Conservation (phyloP, 2,329 filamentous ascomycete species). For the Xylaria hypoxylon region DNA sequence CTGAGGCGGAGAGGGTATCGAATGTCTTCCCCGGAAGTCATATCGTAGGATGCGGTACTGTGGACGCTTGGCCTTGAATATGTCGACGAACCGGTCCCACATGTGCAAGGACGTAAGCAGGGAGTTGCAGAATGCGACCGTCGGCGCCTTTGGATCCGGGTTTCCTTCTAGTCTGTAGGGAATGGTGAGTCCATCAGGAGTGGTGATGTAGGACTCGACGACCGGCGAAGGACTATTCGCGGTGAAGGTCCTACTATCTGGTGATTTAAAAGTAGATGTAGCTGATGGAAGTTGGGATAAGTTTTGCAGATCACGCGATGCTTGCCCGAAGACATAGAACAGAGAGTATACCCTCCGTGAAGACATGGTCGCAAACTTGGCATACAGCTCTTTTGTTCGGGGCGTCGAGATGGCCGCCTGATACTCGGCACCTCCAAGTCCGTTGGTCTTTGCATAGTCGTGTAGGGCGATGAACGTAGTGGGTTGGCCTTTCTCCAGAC, state of each 20-base stretch:
- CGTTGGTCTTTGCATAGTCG: slow-evolving; percentile 77
- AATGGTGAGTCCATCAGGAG: slow-evolving; percentile 74
- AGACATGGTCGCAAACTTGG: slow-evolving; percentile 68
- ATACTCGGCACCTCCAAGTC: slow-evolving; percentile 72
- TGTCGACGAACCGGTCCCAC: slow-evolving; percentile 79
- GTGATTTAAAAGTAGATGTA: slow-evolving; percentile 62
- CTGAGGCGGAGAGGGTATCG: slow-evolving; percentile 58
- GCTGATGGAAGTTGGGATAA: slow-evolving; percentile 63
- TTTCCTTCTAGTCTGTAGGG: slow-evolving; percentile 83
- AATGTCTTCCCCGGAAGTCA: slow-evolving; percentile 76
- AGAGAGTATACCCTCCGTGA: slow-evolving; percentile 73
- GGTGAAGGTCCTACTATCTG: slow-evolving; percentile 68
- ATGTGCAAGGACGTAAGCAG: slow-evolving; percentile 82
- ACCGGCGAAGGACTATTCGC: slow-evolving; percentile 62
- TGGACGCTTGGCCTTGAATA: slow-evolving; percentile 70
- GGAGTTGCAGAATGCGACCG: slow-evolving; percentile 82
- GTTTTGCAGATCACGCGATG: slow-evolving; percentile 73
- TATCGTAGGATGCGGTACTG: slow-evolving; percentile 81
- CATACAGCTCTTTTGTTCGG: slow-evolving; percentile 69
- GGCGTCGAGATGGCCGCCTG: slow-evolving; percentile 71
- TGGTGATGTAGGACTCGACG: slow-evolving; percentile 76
- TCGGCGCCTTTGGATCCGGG: slow-evolving; percentile 72
- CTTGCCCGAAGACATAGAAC: slow-evolving; percentile 84
- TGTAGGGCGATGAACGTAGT: slow-evolving; percentile 75
- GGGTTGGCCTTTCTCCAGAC: slow-evolving; percentile 63